Conservation (phyloP, 306 rosid species). For the Alnus glutinosa region DNA sequence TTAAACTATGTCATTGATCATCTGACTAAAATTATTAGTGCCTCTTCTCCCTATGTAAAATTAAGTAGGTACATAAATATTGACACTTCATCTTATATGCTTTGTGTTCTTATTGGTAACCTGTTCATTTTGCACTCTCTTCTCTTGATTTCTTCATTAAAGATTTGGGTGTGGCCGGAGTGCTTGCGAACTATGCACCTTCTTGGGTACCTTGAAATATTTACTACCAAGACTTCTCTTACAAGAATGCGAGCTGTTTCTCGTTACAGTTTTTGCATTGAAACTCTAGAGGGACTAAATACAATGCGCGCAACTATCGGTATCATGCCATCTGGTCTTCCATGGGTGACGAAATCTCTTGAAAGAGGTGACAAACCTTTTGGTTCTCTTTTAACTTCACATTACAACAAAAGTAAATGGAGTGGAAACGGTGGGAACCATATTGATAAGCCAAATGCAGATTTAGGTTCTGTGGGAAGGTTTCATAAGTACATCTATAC, state of each 20-base stretch:
- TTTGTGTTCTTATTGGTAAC: conserved; percentile 9
- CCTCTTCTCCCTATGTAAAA: neutral
- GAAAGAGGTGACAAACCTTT: conserved; percentile 31
- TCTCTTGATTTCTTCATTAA: conserved; percentile 26
- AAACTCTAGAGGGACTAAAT: conserved; percentile 62
- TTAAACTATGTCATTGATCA: neutral
- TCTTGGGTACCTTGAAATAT: conserved; percentile 55
- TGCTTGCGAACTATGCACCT: conserved; percentile 78
- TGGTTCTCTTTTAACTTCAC: conserved; percentile 47
- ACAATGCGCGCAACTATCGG: conserved; percentile 61
- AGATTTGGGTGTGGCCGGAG: conserved; percentile 89
- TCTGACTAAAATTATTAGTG: neutral
- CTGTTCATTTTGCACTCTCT: no score
- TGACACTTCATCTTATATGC: neutral
- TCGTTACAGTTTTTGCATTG: conserved; percentile 66
- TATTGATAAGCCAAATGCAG: conserved; percentile 32
- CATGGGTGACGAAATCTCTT: conserved; percentile 52
- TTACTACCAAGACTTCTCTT: conserved; percentile 62
- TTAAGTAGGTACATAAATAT: neutral
- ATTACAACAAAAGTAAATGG: conserved; percentile 34
- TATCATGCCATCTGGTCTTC: conserved; percentile 78
- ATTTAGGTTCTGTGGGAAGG: conserved; percentile 27
- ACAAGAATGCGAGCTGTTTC: conserved; percentile 86
- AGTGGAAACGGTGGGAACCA: conserved; percentile 26
- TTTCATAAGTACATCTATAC: conserved; percentile 50